Evolutionary conservation across 2,329 filamentous ascomycete species (phyloP).

Genomic region (Aspergillus neoniger): DNA sequence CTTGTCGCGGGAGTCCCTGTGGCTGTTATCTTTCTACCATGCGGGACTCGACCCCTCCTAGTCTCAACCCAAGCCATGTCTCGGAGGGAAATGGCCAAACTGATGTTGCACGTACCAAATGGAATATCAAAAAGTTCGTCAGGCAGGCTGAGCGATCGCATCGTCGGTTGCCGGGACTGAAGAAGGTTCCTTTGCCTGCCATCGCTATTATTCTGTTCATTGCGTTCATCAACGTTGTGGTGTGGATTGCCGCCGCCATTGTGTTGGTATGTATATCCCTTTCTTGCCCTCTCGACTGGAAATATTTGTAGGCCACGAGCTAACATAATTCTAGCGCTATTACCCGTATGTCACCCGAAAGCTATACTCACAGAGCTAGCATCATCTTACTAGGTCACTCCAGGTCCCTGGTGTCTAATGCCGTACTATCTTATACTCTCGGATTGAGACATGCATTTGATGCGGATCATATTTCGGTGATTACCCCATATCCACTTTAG

Average conservation of each 20-base stretch:
- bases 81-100: background rate
- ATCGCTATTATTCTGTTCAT: constrained; percentile 60
- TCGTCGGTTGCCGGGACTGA: constrained; percentile 55
- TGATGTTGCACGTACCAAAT: constrained; percentile 26
- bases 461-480: constrained; percentile 80
- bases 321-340: constrained; percentile 33
- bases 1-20: background rate
- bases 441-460: constrained; percentile 94
- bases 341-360: constrained; percentile 37
- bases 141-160: constrained; percentile 51
- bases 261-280: constrained; percentile 50
- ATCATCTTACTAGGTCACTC: background rate
- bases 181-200: constrained; percentile 58
- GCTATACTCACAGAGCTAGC: background rate
- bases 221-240: constrained; percentile 55
- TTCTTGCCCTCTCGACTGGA: background rate
- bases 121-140: constrained; percentile 34
- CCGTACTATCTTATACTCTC: constrained; percentile 82
- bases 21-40: constrained; percentile 5
- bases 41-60: constrained; percentile 12
- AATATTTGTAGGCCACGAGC: background rate
- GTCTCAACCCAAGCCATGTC: background rate
- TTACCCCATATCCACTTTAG: constrained; percentile 2
- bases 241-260: constrained; percentile 61
- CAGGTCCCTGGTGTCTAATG: constrained; percentile 70